These are phyloP conservation scores for Didymosphaeria variabile DNA, from an alignment of 2,329 filamentous ascomycete genomes.

Conservation along the genomic window DNA sequence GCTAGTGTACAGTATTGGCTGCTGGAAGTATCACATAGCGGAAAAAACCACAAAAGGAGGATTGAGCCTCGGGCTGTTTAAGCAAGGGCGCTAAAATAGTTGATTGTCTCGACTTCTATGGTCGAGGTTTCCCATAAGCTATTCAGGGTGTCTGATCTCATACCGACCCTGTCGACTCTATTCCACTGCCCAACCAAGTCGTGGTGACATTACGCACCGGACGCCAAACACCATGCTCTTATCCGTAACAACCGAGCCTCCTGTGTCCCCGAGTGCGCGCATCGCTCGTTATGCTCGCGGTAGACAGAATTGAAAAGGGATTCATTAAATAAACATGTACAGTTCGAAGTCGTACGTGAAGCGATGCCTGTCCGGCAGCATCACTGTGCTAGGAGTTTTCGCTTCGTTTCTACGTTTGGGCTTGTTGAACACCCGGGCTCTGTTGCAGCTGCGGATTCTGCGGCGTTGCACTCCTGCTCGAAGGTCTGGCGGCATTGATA, in stretches of 20 bases:
- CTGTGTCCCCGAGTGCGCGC: neutral
- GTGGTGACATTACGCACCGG: neutral
- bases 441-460: slow-evolving; percentile 46
- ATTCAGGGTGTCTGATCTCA: neutral
- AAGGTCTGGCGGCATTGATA: slow-evolving; percentile 38
- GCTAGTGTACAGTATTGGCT: too few relatives aligned
- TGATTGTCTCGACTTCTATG: neutral
- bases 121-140: slow-evolving; percentile 2
- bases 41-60: neutral
- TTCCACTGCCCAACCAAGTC: neutral
- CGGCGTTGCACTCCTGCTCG: slow-evolving; percentile 51
- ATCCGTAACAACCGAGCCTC: neutral
- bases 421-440: slow-evolving; percentile 40
- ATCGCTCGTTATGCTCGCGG: slow-evolving; percentile 7
- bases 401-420: slow-evolving; percentile 30
- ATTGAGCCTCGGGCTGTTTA: neutral
- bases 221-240: slow-evolving; percentile 4
- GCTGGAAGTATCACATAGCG: neutral
- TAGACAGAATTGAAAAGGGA: slow-evolving; percentile 3
- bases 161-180: neutral
- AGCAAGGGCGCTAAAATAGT: neutral
- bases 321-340: slow-evolving; percentile 16
- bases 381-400: neutral
- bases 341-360: slow-evolving; percentile 9
- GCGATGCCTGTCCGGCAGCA: slow-evolving; percentile 14